Evolutionary conservation across 2,329 filamentous ascomycete species (phyloP).

Genomic region (Penicillium brevicompactum): DNA sequence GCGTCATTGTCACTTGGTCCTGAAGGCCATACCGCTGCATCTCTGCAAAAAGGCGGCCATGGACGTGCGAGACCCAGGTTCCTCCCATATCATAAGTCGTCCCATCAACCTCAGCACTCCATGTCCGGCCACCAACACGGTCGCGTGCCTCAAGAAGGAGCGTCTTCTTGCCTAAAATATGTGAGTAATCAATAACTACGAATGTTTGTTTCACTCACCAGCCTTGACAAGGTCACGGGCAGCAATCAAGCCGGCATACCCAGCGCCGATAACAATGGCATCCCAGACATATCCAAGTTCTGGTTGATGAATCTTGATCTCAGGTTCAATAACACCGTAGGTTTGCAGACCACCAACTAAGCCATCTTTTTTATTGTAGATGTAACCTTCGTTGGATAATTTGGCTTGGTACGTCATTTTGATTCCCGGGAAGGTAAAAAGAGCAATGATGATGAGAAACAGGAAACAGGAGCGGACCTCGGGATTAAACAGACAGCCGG

Average conservation of each 20-base stretch:
- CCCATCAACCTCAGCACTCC: slow-evolving; percentile 33
- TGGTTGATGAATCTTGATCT: background rate
- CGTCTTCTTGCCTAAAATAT: too few relatives aligned
- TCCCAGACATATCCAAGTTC: slow-evolving; percentile 13
- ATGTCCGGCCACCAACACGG: too few relatives aligned
- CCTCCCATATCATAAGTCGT: slow-evolving; percentile 53
- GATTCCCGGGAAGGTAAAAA: too few relatives aligned
- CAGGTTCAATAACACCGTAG: slow-evolving; percentile 1
- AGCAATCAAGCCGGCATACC: slow-evolving; percentile 35
- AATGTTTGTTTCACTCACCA: slow-evolving; percentile 14
- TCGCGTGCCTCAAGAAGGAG: too few relatives aligned
- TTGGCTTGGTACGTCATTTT: background rate
- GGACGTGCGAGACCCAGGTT: slow-evolving; percentile 37
- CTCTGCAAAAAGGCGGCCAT: background rate
- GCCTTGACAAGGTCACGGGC: slow-evolving; percentile 26
- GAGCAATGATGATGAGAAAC: too few relatives aligned
- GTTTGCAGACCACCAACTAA: background rate
- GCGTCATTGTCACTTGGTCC: slow-evolving; percentile 34
- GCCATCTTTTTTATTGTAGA: slow-evolving; percentile 4
- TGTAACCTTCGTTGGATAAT: slow-evolving; percentile 1
- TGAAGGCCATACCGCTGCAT: slow-evolving; percentile 15
- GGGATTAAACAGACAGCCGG: too few relatives aligned
- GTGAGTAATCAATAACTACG: slow-evolving; percentile 29
- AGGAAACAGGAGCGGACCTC: too few relatives aligned
- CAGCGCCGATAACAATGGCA: slow-evolving; percentile 34